A percentile compares a stretch with the other conserved stretches of the same genome.
These are phyloP conservation scores for Penicillium macrosclerotiorum DNA, from an alignment of 495 filamentous ascomycete genomes.

Conservation along the genomic window DNA sequence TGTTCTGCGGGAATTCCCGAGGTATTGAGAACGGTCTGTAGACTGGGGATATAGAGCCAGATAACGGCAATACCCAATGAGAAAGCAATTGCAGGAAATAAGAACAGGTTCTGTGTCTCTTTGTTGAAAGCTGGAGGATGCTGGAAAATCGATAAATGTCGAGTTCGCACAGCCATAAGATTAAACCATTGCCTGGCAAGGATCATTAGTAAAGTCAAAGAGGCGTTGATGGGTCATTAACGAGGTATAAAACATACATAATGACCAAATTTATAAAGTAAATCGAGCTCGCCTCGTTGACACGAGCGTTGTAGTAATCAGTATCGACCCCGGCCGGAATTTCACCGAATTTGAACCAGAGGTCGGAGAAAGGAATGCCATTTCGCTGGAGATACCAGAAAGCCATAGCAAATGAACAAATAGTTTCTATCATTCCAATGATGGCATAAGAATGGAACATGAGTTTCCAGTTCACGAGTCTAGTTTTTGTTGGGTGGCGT, in stretches of 20 bases:
- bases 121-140: constrained; percentile 60
- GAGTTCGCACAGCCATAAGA: constrained; percentile 60
- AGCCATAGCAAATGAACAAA: constrained; percentile 60
- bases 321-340: constrained; percentile 42
- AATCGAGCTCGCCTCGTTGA: constrained; percentile 41
- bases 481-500: constrained; percentile 56
- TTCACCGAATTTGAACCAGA: constrained; percentile 61
- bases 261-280: constrained; percentile 35
- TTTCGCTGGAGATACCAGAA: constrained; percentile 54
- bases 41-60: constrained; percentile 57
- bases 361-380: constrained; percentile 42
- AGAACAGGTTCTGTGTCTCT: constrained; percentile 55
- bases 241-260: constrained; percentile 11
- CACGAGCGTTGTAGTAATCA: constrained; percentile 43
- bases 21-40: constrained; percentile 55
- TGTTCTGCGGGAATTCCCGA: constrained; percentile 59
- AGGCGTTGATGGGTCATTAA: background rate
- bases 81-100: constrained; percentile 65
- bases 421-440: constrained; percentile 59
- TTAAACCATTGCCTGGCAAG: constrained; percentile 64
- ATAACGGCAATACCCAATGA: constrained; percentile 61
- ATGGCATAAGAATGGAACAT: constrained; percentile 63
- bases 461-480: constrained; percentile 63
- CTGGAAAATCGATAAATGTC: constrained; percentile 64
- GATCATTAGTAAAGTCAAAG: background rate